Conservation (phyloP, 345 rosid species). For the Schrenkiella parvula region DNA sequence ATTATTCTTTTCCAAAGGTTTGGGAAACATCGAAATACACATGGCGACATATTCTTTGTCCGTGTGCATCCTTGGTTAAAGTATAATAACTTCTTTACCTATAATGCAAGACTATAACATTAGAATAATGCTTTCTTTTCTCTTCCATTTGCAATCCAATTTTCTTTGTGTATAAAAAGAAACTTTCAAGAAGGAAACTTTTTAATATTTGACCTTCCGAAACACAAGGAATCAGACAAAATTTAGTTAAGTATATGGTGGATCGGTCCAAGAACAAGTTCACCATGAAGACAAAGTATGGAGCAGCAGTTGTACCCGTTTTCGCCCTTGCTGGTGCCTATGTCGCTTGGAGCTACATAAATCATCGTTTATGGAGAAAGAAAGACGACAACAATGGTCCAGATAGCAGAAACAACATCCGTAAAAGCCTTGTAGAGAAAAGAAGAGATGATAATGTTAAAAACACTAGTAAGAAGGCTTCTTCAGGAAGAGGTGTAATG, state of each 20-base stretch:
- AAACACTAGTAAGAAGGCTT: conserved; percentile 3
- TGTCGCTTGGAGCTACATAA: conserved; percentile 41
- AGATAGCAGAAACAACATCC: not conserved
- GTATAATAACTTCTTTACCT: conserved; percentile 29
- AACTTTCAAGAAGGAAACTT: not conserved
- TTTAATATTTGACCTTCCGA: not conserved
- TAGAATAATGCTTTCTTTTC: conserved; percentile 25
- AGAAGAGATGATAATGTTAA: conserved; percentile 8
- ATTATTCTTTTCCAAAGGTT: not conserved
- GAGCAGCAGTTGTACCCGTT: conserved; percentile 43
- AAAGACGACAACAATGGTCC: conserved; percentile 25
- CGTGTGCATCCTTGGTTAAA: not conserved
- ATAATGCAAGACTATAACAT: conserved; percentile 25
- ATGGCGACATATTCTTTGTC: conserved; percentile 9
- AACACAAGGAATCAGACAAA: not conserved
- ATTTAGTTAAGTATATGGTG: conserved; percentile 13
- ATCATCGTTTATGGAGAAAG: conserved; percentile 32
- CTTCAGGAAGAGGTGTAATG: not conserved
- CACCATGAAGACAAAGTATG: conserved; percentile 37
- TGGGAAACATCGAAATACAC: not conserved
- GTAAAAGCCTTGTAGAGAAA: not conserved
- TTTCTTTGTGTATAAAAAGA: not conserved
- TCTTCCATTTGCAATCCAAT: not conserved
- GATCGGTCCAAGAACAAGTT: conserved; percentile 21
- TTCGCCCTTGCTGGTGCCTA: conserved; percentile 40